phyloP scores from a whole-genome alignment of 257 asterid species.

The Handroanthus guayacan region DNA sequence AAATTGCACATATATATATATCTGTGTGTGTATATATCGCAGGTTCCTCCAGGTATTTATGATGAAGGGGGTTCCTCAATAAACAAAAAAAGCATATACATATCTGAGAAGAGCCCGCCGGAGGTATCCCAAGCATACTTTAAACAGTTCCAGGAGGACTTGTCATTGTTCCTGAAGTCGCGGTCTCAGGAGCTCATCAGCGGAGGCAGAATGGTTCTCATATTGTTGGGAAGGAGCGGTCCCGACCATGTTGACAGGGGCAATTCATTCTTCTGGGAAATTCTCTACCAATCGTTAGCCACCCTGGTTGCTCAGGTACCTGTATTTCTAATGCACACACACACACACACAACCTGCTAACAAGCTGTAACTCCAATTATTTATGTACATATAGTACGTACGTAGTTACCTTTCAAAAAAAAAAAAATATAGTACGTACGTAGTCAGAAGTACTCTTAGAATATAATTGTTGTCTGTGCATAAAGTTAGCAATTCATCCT shows the following conservation, averaged over 20 bases:
- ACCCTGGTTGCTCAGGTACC: slow-evolving; percentile 61
- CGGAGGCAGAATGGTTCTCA: slow-evolving; percentile 87
- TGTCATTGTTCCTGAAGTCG: slow-evolving; percentile 64
- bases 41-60: slow-evolving; percentile 50
- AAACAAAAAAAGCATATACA: slow-evolving; percentile 76
- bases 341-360: too few relatives aligned
- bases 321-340: too few relatives aligned
- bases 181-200: slow-evolving; percentile 64
- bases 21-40: background rate
- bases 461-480: too few relatives aligned
- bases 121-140: slow-evolving; percentile 58
- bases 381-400: too few relatives aligned
- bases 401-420: too few relatives aligned
- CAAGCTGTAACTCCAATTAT: too few relatives aligned
- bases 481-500: background rate
- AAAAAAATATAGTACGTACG: too few relatives aligned
- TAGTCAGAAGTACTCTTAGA: too few relatives aligned
- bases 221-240: slow-evolving; percentile 68
- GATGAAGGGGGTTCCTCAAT: slow-evolving; percentile 57
- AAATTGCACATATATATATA: too few relatives aligned
- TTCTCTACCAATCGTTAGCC: slow-evolving; percentile 66
- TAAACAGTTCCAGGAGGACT: slow-evolving; percentile 71
- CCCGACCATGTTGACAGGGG: slow-evolving; percentile 63
- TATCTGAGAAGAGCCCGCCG: slow-evolving; percentile 66
- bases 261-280: slow-evolving; percentile 74